Conservation (phyloP, 2,329 filamentous ascomycete genomes). For the Paraphoma chrysanthemicola region DNA sequence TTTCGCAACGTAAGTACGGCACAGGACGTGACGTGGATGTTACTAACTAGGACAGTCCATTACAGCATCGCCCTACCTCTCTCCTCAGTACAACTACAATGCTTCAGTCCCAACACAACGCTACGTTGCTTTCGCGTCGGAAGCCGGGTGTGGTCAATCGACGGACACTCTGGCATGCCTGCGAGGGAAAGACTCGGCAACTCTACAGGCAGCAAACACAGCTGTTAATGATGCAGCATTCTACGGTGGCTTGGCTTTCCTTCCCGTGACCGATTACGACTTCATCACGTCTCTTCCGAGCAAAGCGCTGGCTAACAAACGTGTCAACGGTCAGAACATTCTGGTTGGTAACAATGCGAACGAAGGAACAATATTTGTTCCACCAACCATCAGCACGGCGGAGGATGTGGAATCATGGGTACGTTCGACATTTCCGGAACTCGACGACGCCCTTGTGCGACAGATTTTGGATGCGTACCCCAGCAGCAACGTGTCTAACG, state of each 20-base stretch:
- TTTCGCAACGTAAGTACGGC: conserved; percentile 20
- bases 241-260: conserved; percentile 52
- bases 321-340: conserved; percentile 47
- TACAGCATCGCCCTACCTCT: conserved; percentile 60
- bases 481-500: conserved; percentile 45
- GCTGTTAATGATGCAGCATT: conserved; percentile 41
- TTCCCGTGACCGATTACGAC: conserved; percentile 51
- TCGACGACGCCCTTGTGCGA: conserved; percentile 32
- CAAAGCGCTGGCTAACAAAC: conserved; percentile 41
- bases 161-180: background rate
- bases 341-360: conserved; percentile 56
- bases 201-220: background rate
- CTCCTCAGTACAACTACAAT: conserved; percentile 60
- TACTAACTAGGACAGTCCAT: conserved; percentile 12
- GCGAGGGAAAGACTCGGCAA: background rate
- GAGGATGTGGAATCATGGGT: conserved; percentile 51
- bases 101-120: conserved; percentile 52
- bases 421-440: conserved; percentile 46
- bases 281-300: conserved; percentile 48
- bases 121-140: conserved; percentile 36
- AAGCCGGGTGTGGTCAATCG: background rate
- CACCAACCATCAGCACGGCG: conserved; percentile 53
- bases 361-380: conserved; percentile 57
- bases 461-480: conserved; percentile 12
- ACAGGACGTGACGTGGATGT: conserved; percentile 7